Conservation (phyloP, 2,329 filamentous ascomycete species). For the Tolypocladium endophyticum region DNA sequence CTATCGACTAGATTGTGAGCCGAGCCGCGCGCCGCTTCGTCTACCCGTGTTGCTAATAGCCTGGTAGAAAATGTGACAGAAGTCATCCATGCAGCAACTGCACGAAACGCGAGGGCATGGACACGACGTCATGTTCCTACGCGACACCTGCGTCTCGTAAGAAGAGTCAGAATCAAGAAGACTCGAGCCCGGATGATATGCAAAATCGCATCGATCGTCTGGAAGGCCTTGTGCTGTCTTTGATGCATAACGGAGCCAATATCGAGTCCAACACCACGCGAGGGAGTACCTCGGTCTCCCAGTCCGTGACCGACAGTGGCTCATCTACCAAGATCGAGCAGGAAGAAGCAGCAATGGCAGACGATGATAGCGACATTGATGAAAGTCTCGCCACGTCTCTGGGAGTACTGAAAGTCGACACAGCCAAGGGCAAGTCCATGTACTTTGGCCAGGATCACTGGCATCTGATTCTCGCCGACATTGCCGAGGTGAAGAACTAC, state of each 20-base stretch:
- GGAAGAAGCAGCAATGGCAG: constrained; percentile 45
- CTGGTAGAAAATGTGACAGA: constrained; percentile 77
- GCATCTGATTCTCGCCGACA: constrained; percentile 69
- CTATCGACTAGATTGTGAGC: constrained; percentile 24
- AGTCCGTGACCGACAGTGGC: constrained; percentile 30
- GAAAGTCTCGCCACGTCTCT: constrained; percentile 60
- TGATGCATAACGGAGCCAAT: constrained; percentile 77
- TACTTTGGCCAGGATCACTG: constrained; percentile 79
- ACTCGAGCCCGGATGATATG: constrained; percentile 79
- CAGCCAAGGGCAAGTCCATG: constrained; percentile 65
- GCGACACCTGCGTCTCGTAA: constrained; percentile 61
- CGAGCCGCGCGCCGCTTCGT: background rate
- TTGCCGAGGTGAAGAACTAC: constrained; percentile 88
- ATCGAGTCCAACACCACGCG: constrained; percentile 28
- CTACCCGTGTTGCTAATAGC: background rate
- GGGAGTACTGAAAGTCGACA: constrained; percentile 73
- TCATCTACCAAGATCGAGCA: constrained; percentile 39
- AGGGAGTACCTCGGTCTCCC: constrained; percentile 22
- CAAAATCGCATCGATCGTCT: constrained; percentile 94
- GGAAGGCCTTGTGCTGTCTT: constrained; percentile 79
- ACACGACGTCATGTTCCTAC: constrained; percentile 75
- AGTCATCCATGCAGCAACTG: constrained; percentile 89
- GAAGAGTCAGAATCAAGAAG: constrained; percentile 56
- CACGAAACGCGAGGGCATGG: constrained; percentile 76
- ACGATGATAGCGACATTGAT: constrained; percentile 60